Conservation (phyloP, 345 rosid genomes). For the sweet orange (Citrus sinensis) region DVS_A1.0 CM039163.1:6606001-6606500, state of each 20-base stretch:
- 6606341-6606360: constrained; percentile 94
- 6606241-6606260: background rate
- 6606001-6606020: background rate
- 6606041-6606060: background rate
- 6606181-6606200: background rate
- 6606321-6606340: constrained; percentile 98
- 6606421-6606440: background rate
- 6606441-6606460: constrained; percentile 22
- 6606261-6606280: constrained; percentile 5
- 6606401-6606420: background rate
- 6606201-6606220: background rate
- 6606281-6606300: constrained; percentile 99
- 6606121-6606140: background rate
- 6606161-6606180: background rate
- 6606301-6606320: constrained; percentile 97
- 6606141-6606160: background rate
- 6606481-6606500: constrained; percentile 92
- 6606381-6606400: constrained; percentile 46
- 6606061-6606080: background rate
- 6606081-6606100: background rate
- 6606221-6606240: background rate
- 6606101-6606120: background rate
- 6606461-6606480: constrained; percentile 98
- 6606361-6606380: constrained; percentile 99
- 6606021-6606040: background rate